Evolutionary conservation across 1,284 basidiomycete species (phyloP), one percentile per base, ranked within the genome.

Genomic region (Polyporus tsugae): DNA sequence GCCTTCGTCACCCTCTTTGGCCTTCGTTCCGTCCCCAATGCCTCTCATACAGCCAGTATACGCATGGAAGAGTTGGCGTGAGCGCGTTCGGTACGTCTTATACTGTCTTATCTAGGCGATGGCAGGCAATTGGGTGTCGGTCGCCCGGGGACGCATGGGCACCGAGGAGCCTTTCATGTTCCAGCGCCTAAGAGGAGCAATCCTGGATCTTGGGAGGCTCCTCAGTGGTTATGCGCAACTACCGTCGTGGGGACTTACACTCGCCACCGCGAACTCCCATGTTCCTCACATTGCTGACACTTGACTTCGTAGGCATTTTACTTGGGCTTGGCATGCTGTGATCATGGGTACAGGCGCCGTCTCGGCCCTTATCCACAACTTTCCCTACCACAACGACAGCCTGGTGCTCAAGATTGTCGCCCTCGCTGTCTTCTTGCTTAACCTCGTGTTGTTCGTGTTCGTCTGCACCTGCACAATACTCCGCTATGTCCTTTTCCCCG

Each of bases 401-500:
- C 75, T 74, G 15, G 67, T 75, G 65, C 75, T 82, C 64, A 78
- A 78, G 64, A 69, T 79, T 9, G 77, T 82, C 53, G 79, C 81
- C 0, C 74, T 82, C 36, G 77, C 84, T 62, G 71, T 89, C 63
- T 88, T 90, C 75, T 80, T 84, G 41, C 75, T 90, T 42, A 89
- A 89, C 71, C 75, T 89, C 10, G 65, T 83, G 6, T 70, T 89
- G 2, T 91, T 91, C 73, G 63, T 82, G n/a, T 72, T 85, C 25
- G 85, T 91, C 41, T 76, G 79, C 33, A 68, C 69, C 9, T 79
- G 81, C 35, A 84, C 83, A 7, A 68, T 80, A 2, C 78, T 81
- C 35, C 82, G 89, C 52, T 90, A 89, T 73, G 70, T 78, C 2
- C 71, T 85, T 63, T 91, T 82, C 77, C 87, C 87, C 0, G 80